Conservation (phyloP, 768 basidiomycete genomes). For the Naganishia randhawae region DNA sequence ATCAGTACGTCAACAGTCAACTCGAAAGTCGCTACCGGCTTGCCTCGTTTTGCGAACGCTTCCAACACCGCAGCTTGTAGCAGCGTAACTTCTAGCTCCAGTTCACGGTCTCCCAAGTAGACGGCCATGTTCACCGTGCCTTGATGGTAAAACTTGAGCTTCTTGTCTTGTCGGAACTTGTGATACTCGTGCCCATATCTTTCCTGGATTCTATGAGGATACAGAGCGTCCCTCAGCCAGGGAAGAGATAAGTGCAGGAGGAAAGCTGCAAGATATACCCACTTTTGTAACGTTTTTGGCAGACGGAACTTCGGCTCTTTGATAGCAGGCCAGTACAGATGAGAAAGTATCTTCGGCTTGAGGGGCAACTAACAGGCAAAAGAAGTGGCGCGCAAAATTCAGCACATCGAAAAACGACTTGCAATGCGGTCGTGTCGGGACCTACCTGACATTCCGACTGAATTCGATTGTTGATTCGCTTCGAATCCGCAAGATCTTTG, state of each 20-base stretch:
- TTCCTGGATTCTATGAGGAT: conserved; percentile 61
- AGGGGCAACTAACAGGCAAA: conserved; percentile 61
- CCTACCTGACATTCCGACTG: conserved; percentile 66
- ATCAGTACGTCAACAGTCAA: not conserved
- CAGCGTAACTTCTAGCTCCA: conserved; percentile 73
- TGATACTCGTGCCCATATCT: conserved; percentile 71
- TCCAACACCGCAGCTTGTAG: conserved; percentile 89
- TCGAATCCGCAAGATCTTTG: conserved; percentile 92
- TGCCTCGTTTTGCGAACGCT: conserved; percentile 70
- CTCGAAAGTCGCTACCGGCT: conserved; percentile 9
- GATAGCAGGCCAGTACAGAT: conserved; percentile 90
- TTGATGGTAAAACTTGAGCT: conserved; percentile 80
- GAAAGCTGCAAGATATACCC: conserved; percentile 40
- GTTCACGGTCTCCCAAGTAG: conserved; percentile 71
- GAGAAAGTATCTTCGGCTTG: conserved; percentile 86
- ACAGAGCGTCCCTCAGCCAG: not conserved
- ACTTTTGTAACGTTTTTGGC: conserved; percentile 82
- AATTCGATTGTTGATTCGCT: conserved; percentile 79
- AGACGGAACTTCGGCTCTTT: conserved; percentile 60
- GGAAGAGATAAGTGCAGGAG: not conserved
- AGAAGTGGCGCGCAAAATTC: not conserved
- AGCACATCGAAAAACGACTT: conserved; percentile 8
- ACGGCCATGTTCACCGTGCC: conserved; percentile 78
- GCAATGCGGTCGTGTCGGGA: conserved; percentile 40
- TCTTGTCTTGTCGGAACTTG: conserved; percentile 89